Percentiles rank a stretch among this genome's conserved stretches.
These are phyloP conservation scores for Nothophoma quercina DNA, from an alignment of 2,329 filamentous ascomycete species.

Conservation along the genomic window DNA sequence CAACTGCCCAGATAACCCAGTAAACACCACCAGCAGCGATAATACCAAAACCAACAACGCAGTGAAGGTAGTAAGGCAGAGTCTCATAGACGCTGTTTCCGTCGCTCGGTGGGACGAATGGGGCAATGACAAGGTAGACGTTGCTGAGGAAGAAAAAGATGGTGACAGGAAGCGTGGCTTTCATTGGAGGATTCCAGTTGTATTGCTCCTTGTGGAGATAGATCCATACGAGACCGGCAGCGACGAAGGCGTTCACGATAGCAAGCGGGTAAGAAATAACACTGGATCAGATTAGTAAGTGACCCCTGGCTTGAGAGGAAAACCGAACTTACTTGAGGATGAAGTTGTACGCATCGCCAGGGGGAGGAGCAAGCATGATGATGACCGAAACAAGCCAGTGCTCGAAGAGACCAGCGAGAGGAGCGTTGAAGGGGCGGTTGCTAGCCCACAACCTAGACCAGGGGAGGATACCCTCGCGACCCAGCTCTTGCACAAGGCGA, in stretches of 20 bases:
- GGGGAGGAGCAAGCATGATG: conserved; percentile 71
- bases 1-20: conserved; percentile 60
- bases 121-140: conserved; percentile 60
- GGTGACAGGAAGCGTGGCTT: conserved; percentile 58
- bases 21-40: conserved; percentile 60
- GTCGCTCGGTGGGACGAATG: conserved; percentile 59
- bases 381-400: conserved; percentile 71
- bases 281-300: conserved; percentile 41
- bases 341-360: conserved; percentile 72
- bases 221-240: conserved; percentile 57
- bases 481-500: conserved; percentile 70
- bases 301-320: neutral
- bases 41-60: conserved; percentile 60
- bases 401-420: conserved; percentile 67
- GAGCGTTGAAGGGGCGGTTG: conserved; percentile 70
- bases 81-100: conserved; percentile 60
- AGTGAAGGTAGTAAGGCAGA: conserved; percentile 63
- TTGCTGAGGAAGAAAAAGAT: conserved; percentile 63
- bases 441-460: conserved; percentile 69
- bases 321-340: conserved; percentile 53
- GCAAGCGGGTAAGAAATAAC: conserved; percentile 71
- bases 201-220: conserved; percentile 53
- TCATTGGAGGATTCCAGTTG: conserved; percentile 59
- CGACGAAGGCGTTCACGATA: conserved; percentile 62
- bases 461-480: conserved; percentile 71